A percentile compares a stretch with the other conserved stretches of the same genome.
Conservation (phyloP, 1,284 basidiomycete genomes). For the Apiotrichum laibachii region DNA sequence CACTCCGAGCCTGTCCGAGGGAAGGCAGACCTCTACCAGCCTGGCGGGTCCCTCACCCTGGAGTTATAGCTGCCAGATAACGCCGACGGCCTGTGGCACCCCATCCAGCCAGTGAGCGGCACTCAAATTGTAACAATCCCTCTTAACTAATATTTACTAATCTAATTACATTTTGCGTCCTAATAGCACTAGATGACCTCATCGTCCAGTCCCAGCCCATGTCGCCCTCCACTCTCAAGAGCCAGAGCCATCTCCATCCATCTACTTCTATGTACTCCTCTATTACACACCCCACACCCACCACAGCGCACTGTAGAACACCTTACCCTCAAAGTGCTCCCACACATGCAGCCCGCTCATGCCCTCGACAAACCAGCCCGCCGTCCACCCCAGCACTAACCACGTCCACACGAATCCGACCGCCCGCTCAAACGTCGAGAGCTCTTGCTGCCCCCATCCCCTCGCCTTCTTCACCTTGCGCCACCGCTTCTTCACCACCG, state of each 20-base stretch:
- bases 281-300: slow-evolving; percentile 5
- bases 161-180: too few relatives aligned
- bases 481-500: slow-evolving; percentile 33
- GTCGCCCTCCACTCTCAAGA: too few relatives aligned
- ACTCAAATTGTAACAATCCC: not conserved
- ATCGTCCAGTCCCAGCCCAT: too few relatives aligned
- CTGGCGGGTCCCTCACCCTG: too few relatives aligned
- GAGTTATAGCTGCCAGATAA: too few relatives aligned
- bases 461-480: slow-evolving; percentile 14
- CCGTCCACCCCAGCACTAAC: slow-evolving; percentile 44
- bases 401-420: slow-evolving; percentile 43
- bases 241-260: too few relatives aligned
- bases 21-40: too few relatives aligned
- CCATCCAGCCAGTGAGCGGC: not conserved
- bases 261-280: not conserved
- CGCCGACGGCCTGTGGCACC: not conserved
- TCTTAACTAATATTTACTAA: too few relatives aligned
- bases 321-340: slow-evolving; percentile 9
- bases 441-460: not conserved
- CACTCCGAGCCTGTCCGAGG: too few relatives aligned
- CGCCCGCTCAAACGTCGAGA: slow-evolving; percentile 23
- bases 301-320: slow-evolving; percentile 3
- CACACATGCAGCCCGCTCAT: slow-evolving; percentile 31
- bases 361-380: slow-evolving; percentile 38
- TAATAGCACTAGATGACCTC: too few relatives aligned